Evolutionary conservation across 2,329 filamentous ascomycete species (phyloP), one percentile per base, ranked within the genome.

Genomic region (Rhinocladiella mackenziei): DNA sequence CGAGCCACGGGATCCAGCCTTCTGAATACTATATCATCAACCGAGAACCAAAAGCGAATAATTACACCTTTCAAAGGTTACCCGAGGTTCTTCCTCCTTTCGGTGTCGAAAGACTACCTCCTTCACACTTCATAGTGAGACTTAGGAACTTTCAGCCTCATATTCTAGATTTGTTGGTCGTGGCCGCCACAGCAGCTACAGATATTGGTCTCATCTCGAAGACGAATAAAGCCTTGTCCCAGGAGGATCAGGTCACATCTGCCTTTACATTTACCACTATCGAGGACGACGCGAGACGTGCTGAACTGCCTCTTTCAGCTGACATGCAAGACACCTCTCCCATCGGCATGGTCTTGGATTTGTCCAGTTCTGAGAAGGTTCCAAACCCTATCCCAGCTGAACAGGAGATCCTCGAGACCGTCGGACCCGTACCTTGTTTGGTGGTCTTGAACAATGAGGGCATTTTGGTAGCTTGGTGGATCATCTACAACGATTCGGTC

Each of bases 401-500:
- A 51, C 80, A 78, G 51, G 84, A 94, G 59, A 80, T 94, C 34
- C 77, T 84, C 22, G 78, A 89, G 58, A 94, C 89, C 3, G 76
- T 83, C 0, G 81, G 80, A 1, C 91, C 92, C 9, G 67, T 97
- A 6, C 92, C 92, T 4, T 87, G 83, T 8, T 73, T 95, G 30
- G 83, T 92, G 74, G 76, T 88, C 20, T 71, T 98, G 11, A 97
- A 94, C 48, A 83, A 95, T 54, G 87, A 96, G 59, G 92, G 92
- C 53, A 69, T 94, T 7, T 71, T 98, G 11, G 81, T 80, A 33
- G 77, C 81, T 9, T 98, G 91, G 89, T 96, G 91, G 87, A 68
- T 97, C 31, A 77, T 97, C 14, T 96, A 96, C 66, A 80, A 84
- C 25, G 88, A 94, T 30, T 89, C 91, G 2, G 81, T 98, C 50